Percentiles rank a stretch among this genome's conserved stretches.
Evolutionary conservation across 1,284 basidiomycete genomes (phyloP).

Genomic region (Pseudozyma sp.): DNA sequence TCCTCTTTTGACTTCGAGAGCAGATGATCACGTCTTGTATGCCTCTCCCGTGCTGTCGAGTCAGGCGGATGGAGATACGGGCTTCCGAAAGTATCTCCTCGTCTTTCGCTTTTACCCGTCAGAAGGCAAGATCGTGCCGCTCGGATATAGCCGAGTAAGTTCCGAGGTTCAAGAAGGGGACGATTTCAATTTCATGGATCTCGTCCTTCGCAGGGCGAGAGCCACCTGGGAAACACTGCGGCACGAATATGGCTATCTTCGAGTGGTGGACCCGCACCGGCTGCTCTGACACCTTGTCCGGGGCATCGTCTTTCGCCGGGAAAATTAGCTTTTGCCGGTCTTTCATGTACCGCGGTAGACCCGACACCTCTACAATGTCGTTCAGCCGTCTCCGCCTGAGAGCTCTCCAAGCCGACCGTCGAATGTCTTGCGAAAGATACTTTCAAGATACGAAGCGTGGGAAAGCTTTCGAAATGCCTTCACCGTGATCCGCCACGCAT

Average conservation of each 20-base stretch:
- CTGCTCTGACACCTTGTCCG: too few relatives aligned
- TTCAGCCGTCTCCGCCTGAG: too few relatives aligned
- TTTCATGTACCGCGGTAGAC: too few relatives aligned
- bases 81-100: background rate
- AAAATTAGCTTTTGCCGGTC: too few relatives aligned
- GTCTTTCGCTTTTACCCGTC: background rate
- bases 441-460: too few relatives aligned
- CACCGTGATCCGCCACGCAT: too few relatives aligned
- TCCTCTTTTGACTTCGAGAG: background rate
- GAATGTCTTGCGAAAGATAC: too few relatives aligned
- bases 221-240: background rate
- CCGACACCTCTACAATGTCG: too few relatives aligned
- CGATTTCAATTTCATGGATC: background rate
- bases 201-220: background rate
- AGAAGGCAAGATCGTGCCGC: background rate
- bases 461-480: too few relatives aligned
- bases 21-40: background rate
- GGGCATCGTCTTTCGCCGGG: too few relatives aligned
- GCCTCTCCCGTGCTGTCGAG: background rate
- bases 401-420: too few relatives aligned
- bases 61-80: background rate
- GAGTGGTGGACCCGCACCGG: background rate
- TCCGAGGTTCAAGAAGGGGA: background rate
- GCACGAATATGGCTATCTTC: background rate
- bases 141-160: background rate